A percentile compares a stretch with the other conserved stretches of the same genome.
These are phyloP conservation scores for Monilinia aucupariae DNA, from an alignment of 2,329 filamentous ascomycete species.

Conservation along the genomic window DNA sequence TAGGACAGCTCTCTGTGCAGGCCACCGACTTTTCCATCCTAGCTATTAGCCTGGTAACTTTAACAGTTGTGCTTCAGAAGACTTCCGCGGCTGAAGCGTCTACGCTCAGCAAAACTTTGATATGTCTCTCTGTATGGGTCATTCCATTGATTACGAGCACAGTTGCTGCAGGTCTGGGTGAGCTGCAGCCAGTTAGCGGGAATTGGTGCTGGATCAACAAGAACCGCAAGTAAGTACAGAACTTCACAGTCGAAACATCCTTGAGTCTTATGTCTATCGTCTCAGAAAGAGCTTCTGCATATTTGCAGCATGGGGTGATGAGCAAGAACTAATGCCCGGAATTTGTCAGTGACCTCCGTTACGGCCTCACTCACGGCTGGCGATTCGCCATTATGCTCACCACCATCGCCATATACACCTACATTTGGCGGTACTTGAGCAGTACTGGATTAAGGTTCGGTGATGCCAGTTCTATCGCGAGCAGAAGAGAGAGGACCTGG, in stretches of 20 bases:
- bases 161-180: background rate
- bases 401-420: background rate
- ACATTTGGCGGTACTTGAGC: background rate
- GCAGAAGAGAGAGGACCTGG: background rate
- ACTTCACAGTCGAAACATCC: background rate
- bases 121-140: background rate
- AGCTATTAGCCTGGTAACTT: background rate
- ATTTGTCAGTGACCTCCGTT: background rate
- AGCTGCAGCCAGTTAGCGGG: background rate
- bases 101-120: background rate
- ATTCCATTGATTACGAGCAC: background rate
- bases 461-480: background rate
- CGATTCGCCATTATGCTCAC: background rate
- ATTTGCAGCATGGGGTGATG: background rate
- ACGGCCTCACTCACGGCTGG: background rate
- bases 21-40: background rate
- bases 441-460: background rate
- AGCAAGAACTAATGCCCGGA: background rate
- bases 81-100: background rate
- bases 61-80: background rate
- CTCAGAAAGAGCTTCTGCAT: background rate
- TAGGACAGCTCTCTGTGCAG: background rate
- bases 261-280: background rate
- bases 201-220: background rate
- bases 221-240: background rate